phyloP scores from a whole-genome alignment of 192 early-diverging fungal genomes.

The Martensiomyces pterosporus region DNA sequence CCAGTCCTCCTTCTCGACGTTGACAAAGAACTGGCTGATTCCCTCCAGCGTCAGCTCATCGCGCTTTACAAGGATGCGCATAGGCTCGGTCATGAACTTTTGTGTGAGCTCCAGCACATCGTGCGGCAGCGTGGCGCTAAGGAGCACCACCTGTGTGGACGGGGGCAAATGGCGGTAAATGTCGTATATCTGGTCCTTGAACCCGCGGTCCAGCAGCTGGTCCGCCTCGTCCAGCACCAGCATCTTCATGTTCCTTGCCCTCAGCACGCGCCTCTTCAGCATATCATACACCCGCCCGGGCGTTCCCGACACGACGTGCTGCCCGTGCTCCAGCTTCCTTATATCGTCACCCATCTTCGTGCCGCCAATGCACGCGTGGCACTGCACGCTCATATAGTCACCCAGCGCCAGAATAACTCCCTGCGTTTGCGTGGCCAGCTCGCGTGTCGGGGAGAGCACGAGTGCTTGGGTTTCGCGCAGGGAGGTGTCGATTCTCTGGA shows the following conservation, averaged over 20 bases:
- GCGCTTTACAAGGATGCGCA: conserved; percentile 95
- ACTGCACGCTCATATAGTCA: conserved; percentile 97
- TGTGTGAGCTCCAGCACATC: conserved; percentile 95
- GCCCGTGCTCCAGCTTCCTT: conserved; percentile 83
- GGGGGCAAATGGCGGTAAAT: conserved; percentile 91
- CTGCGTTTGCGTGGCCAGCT: conserved; percentile 95
- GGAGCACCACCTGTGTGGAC: conserved; percentile 85
- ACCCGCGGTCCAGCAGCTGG: conserved; percentile 89
- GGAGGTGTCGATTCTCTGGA: conserved; percentile 87
- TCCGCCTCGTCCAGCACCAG: conserved; percentile 97
- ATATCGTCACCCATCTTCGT: conserved; percentile 91
- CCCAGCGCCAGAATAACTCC: conserved; percentile 87
- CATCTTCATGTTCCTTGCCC: conserved; percentile 87
- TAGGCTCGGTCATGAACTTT: conserved; percentile 96
- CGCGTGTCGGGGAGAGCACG: conserved; percentile 90
- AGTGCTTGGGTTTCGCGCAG: conserved; percentile 89
- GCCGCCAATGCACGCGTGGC: conserved; percentile 93
- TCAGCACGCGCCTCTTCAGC: conserved; percentile 82
- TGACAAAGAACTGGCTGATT: conserved; percentile 98
- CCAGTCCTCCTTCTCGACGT: conserved; percentile 97
- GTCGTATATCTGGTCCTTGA: conserved; percentile 97
- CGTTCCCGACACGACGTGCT: conserved; percentile 92
- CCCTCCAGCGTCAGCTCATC: conserved; percentile 98
- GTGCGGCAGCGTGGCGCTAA: conserved; percentile 88
- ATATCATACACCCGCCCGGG: conserved; percentile 97